Percentiles rank a stretch among this genome's conserved stretches.
These are phyloP conservation scores for Earliella scabrosa DNA, from an alignment of 1,284 basidiomycete genomes.

Conservation along the genomic window DNA sequence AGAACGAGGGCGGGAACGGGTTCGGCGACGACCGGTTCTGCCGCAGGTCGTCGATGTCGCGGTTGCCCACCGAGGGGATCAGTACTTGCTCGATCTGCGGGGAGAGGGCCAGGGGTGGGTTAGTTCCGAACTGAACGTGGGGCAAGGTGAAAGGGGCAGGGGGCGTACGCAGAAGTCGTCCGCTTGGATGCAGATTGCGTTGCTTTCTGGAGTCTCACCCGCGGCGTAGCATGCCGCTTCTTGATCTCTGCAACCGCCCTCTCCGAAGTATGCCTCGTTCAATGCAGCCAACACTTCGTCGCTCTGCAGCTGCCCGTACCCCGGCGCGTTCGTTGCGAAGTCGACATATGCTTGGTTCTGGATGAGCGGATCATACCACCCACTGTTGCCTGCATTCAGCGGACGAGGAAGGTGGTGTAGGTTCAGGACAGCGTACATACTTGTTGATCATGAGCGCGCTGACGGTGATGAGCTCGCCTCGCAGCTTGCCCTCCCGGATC, in stretches of 20 bases:
- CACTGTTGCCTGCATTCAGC: conserved; percentile 39
- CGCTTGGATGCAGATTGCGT: conserved; percentile 52
- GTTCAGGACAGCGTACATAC: conserved; percentile 26
- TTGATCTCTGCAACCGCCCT: conserved; percentile 55
- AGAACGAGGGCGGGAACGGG: conserved; percentile 60
- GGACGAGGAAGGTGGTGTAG: background rate
- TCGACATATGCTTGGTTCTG: conserved; percentile 64
- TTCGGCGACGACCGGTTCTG: conserved; percentile 51
- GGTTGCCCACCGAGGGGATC: conserved; percentile 51
- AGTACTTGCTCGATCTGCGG: conserved; percentile 51
- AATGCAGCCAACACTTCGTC: conserved; percentile 49
- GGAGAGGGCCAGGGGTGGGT: conserved; percentile 1
- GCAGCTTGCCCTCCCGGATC: conserved; percentile 47
- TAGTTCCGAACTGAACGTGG: background rate
- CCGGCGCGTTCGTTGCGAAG: conserved; percentile 64
- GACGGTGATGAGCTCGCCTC: conserved; percentile 44
- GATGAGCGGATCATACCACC: conserved; percentile 69
- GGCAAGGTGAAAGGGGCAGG: background rate
- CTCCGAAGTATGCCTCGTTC: conserved; percentile 50
- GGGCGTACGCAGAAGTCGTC: conserved; percentile 59
- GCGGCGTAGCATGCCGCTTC: conserved; percentile 59
- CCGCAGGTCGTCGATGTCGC: conserved; percentile 59
- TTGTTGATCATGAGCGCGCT: conserved; percentile 47
- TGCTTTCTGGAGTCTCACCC: conserved; percentile 46
- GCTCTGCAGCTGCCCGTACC: conserved; percentile 63